Evolutionary conservation across 129 eudicot genomes (phyloP).

Genomic region (Flaveria bidentis): DNA sequence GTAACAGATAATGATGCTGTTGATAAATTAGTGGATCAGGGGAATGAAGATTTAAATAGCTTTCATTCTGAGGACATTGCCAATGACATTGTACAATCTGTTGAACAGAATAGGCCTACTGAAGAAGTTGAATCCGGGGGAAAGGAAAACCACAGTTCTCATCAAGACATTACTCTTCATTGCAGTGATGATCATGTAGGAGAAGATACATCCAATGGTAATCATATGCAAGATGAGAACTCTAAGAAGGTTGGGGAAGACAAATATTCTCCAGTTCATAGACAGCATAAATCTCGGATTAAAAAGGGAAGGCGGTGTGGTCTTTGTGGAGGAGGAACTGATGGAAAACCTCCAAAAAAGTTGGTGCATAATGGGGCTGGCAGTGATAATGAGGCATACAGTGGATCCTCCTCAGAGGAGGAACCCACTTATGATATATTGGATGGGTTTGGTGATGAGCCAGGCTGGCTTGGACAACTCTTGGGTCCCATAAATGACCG

Average conservation of each 20-base stretch:
- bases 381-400: slow-evolving; percentile 83
- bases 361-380: slow-evolving; percentile 59
- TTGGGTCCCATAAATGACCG: slow-evolving; percentile 95
- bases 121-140: slow-evolving; percentile 36
- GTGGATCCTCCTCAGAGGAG: slow-evolving; percentile 88
- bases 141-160: slow-evolving; percentile 29
- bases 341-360: slow-evolving; percentile 91
- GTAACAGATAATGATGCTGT: slow-evolving; percentile 35
- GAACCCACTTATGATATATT: slow-evolving; percentile 77
- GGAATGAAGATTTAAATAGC: slow-evolving; percentile 35
- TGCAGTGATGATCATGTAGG: slow-evolving; percentile 27
- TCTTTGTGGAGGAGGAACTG: slow-evolving; percentile 89
- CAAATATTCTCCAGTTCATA: slow-evolving; percentile 33
- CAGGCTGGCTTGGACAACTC: slow-evolving; percentile 95
- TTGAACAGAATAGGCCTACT: slow-evolving; percentile 32
- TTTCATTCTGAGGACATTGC: slow-evolving; percentile 37
- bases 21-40: slow-evolving; percentile 33
- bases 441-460: slow-evolving; percentile 98
- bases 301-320: slow-evolving; percentile 91
- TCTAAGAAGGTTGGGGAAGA: slow-evolving; percentile 32
- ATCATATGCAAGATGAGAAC: slow-evolving; percentile 43
- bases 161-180: slow-evolving; percentile 32
- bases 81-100: slow-evolving; percentile 33
- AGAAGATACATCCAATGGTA: slow-evolving; percentile 31
- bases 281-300: slow-evolving; percentile 45